Evolutionary conservation across 208 protist genomes (phyloP).

Genomic region (Leishmania gerbilli): DNA sequence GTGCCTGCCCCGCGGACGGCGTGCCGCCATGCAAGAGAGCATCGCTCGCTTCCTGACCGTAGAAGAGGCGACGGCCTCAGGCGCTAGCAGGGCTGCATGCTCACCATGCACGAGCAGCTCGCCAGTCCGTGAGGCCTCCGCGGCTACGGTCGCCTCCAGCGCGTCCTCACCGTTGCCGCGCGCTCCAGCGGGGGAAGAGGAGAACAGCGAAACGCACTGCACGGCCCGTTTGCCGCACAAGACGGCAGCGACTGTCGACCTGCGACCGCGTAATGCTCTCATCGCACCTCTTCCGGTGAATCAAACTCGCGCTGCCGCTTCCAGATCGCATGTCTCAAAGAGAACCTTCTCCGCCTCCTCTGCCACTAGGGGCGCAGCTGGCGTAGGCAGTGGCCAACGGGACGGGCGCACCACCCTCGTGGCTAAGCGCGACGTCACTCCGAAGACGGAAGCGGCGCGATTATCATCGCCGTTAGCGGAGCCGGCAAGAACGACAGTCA

Average conservation of each 20-base stretch:
- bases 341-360: background rate
- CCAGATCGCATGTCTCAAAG: background rate
- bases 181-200: background rate
- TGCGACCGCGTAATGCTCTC: background rate
- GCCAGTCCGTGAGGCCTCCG: background rate
- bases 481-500: background rate
- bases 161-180: slow-evolving; percentile 3
- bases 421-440: background rate
- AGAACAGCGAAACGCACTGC: background rate
- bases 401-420: background rate
- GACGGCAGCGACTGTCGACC: background rate
- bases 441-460: background rate
- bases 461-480: background rate
- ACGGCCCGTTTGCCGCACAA: background rate
- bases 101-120: background rate
- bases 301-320: background rate
- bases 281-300: slow-evolving; percentile 6
- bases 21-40: slow-evolving; percentile 19
- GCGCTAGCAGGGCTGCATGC: background rate
- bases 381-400: background rate
- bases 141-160: background rate
- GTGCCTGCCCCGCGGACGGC: background rate
- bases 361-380: background rate
- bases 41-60: slow-evolving; percentile 26
- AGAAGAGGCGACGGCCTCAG: background rate